Base-by-base conservation (phyloP, 2,329 filamentous ascomycete genomes). In the Penicillium sp. region DNA sequence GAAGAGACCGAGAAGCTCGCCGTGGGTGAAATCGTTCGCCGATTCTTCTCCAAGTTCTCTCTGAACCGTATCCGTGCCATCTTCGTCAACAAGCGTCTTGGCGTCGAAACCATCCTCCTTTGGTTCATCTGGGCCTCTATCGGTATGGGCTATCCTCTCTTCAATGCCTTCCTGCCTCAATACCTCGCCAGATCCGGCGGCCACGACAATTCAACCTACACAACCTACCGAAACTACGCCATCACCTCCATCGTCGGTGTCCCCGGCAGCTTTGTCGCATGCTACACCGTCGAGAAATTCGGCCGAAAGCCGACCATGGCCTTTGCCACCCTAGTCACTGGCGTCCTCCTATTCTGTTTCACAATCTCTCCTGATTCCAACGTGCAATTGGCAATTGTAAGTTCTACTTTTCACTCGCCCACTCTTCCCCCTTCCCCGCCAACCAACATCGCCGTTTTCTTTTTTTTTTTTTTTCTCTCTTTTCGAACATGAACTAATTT, bases 131-230 rank as follows among this genome's bases (percentile, higher is more conserved):
- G 88, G 88, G 77, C 84, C 0, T 83, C 82, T 9, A 90, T 94
- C 56, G 88, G 88, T 45, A 86, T 94, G 81, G 88, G 84, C 1
- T 94, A 91, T 60, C 88, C 88, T 0, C 79, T 95, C 4, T 95
- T 91, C 78, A 93, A 91, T 68, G 85, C 87, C 43, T 94, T 94
- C 70, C 75, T 95, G 18, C 89, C 89, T 0, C 86, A 93, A 57
- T 93, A 93, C 62, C 82, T 94, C 49, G 80, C 83, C 25, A 78
- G 82, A 47, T 77, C 80, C 26, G 73, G 72, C 9, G 80, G 83
- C 25, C 77, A 81, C 50, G 77, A 79, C 33, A 71, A 70, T 26
- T 65, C 70, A 6, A 64, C 65, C 33, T 64, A 67, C 42, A 66
- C 69, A 32, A 73, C 69, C 33, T 94, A 93, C 72, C 83, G 86